Evolutionary conservation across 2,329 filamentous ascomycete species (phyloP), one percentile per base, ranked within the genome.

Genomic region (Trichophyton equinum): DNA sequence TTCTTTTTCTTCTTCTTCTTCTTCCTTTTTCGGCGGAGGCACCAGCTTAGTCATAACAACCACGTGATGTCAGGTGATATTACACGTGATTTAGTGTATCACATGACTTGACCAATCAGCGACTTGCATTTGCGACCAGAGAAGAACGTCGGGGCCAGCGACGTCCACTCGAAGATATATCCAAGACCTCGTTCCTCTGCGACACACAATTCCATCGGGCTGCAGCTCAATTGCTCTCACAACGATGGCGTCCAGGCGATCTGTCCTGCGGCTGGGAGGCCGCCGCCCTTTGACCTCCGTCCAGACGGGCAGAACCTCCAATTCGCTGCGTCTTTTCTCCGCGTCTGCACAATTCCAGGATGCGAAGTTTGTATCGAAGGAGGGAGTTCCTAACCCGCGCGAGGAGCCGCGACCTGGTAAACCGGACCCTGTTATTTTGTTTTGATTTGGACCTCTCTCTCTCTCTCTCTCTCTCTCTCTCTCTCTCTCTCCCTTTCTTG

Each of bases 311-410:
- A 70, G 68, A 67, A 68, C 67, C 61, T 63, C 65, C 61, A 70
- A 74, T 64, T 67, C 72, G 47, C 49, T 49, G 18, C 57, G 62
- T 7, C 74, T 76, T 63, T 74, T 74, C 46, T 72, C 74, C 56
- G 71, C 72, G 57, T 58, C 61, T 2, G 57, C 68, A 27, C 69
- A 73, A 62, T 68, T 76, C 62, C 73, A 72, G 62, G 67, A 73
- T 67, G 72, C 76, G 64, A 74, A 76, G 70, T 82, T 86, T 71
- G 78, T 78, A 67, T 73, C 84, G 65, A 53, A 55, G 27, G 82
- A 83, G 72, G 82, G 86, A 62, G 76, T 78, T 53, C 78, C 82
- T 62, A 89, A 91, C 77, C 78, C 87, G 79, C 82, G 88, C 72
- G 78, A 82, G 66, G 85, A 85, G 57, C 72, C 74, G 68, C 74